A percentile compares a stretch with the other conserved stretches of the same genome.
Evolutionary conservation across 306 rosid genomes (phyloP).

Genomic region (Vigna reflexopilosa): DNA sequence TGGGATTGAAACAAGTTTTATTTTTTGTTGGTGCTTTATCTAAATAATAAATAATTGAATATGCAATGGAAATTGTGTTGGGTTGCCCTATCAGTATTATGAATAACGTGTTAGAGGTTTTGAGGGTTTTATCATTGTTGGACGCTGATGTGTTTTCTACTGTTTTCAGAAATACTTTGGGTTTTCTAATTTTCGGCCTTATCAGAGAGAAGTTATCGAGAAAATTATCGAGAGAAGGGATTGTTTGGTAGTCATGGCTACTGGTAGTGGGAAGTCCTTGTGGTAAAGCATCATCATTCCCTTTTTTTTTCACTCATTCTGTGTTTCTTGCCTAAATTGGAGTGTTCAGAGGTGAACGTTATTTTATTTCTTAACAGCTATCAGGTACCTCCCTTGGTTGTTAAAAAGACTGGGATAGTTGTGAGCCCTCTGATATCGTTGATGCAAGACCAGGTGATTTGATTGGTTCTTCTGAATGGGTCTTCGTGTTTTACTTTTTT

Average conservation of each 20-base stretch:
- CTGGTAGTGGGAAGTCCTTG: constrained; percentile 92
- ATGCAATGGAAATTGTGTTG: constrained; percentile 13
- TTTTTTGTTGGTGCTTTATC: neutral
- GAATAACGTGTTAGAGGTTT: constrained; percentile 8
- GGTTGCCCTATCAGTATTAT: neutral
- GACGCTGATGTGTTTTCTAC: constrained; percentile 15
- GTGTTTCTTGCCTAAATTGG: neutral
- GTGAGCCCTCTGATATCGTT: constrained; percentile 87
- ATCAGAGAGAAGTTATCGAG: constrained; percentile 75
- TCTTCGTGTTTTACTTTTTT: constrained; percentile 13
- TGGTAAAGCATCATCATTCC: constrained; percentile 53
- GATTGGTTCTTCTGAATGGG: neutral
- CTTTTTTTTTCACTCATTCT: neutral
- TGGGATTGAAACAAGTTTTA: neutral
- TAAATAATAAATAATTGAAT: neutral
- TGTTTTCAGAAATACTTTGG: constrained; percentile 69
- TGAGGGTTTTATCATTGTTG: constrained; percentile 16
- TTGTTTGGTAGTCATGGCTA: constrained; percentile 88
- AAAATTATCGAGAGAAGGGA: constrained; percentile 71
- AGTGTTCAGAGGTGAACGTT: constrained; percentile 8
- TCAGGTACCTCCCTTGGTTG: constrained; percentile 90
- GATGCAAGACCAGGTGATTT: constrained; percentile 91
- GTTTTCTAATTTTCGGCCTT: constrained; percentile 69
- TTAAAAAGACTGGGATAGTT: constrained; percentile 80
- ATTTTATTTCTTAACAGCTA: constrained; percentile 56